Evolutionary conservation across 73 alveolate species (phyloP), one percentile per base, ranked within the genome.

Genomic region (Strombidium stylifer): DNA sequence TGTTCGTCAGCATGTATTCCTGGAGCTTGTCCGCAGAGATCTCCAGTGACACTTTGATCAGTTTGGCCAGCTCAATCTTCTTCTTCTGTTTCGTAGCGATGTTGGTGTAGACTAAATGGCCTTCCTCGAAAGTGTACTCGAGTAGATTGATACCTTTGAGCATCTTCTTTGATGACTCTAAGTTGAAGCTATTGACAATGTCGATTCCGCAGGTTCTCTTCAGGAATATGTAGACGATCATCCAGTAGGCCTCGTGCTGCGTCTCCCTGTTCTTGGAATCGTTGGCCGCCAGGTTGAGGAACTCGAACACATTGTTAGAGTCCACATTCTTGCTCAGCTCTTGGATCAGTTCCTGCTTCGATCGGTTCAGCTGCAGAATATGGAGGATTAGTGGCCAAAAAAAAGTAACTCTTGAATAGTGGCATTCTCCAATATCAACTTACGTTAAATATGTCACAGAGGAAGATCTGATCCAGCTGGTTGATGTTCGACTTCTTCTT

Each of bases 161-260:
- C 64, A 59, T 73, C 0, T 26, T 18, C 21, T 56, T 73, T 14
- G 49, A 21, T 18, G 23, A 20, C 57, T 60, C 71, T 2, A 28
- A 16, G 5, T 18, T 1, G 51, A 73, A 73, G 28, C 64, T 27
- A 1, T 27, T 52, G 20, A 51, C 5, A 11, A 73, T 73, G 52
- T 73, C 86, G 8, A n/a, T n/a, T 4, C 78, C 86, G 21, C 41
- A 14, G 16, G 58, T 73, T 24, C 36, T 15, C 59, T 45, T 55
- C 40, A 73, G 45, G 35, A 32, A 59, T 8, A 73, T 73, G 42
- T 23, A 60, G 15, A 69, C 52, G 1, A 73, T 73, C 41, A 73
- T 73, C 86, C 86, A 73, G 42, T 73, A 73, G 16, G 70, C 60
- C 44, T 73, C 73, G 16, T 8, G 32, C 25, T 59, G 11, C 18